These are phyloP conservation scores for Diplocarpon rosae DNA, from an alignment of 2,329 filamentous ascomycete genomes.

Conservation along the genomic window DNA sequence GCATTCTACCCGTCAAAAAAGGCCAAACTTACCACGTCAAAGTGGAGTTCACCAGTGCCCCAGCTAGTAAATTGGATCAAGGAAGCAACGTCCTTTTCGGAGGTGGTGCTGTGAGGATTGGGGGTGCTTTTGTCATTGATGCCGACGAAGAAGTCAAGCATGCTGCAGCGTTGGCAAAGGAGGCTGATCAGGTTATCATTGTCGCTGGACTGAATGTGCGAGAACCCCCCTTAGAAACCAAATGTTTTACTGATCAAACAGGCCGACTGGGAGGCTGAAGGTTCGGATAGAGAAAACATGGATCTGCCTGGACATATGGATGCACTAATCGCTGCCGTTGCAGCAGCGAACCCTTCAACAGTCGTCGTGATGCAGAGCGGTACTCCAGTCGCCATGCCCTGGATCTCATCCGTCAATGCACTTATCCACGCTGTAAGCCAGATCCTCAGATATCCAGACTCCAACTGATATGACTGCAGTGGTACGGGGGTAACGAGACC, in stretches of 20 bases:
- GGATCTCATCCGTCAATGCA: slow-evolving; percentile 42
- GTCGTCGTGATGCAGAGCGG: slow-evolving; percentile 69
- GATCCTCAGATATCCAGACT: slow-evolving; percentile 48
- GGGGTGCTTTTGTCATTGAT: slow-evolving; percentile 47
- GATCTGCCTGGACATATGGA: slow-evolving; percentile 65
- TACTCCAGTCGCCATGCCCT: slow-evolving; percentile 63
- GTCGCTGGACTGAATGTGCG: slow-evolving; percentile 61
- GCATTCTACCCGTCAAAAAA: slow-evolving; percentile 20
- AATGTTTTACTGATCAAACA: not conserved
- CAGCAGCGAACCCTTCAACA: slow-evolving; percentile 55
- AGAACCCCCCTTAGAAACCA: slow-evolving; percentile 6
- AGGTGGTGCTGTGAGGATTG: slow-evolving; percentile 50
- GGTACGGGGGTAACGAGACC: slow-evolving; percentile 82
- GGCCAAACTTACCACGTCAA: slow-evolving; percentile 26
- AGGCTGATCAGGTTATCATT: slow-evolving; percentile 66
- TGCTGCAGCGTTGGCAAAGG: slow-evolving; percentile 56
- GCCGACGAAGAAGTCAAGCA: slow-evolving; percentile 48
- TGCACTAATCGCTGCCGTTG: slow-evolving; percentile 54
- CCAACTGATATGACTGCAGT: slow-evolving; percentile 27
- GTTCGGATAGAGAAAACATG: slow-evolving; percentile 67
- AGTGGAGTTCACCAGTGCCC: slow-evolving; percentile 41
- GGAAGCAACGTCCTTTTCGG: slow-evolving; percentile 39
- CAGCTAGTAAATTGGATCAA: slow-evolving; percentile 44
- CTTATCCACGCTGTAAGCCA: slow-evolving; percentile 48
- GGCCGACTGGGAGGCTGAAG: slow-evolving; percentile 70